Evolutionary conservation across 1,139 yeast genomes (phyloP).

Genomic region (Schwanniomyces etchellsii): DNA sequence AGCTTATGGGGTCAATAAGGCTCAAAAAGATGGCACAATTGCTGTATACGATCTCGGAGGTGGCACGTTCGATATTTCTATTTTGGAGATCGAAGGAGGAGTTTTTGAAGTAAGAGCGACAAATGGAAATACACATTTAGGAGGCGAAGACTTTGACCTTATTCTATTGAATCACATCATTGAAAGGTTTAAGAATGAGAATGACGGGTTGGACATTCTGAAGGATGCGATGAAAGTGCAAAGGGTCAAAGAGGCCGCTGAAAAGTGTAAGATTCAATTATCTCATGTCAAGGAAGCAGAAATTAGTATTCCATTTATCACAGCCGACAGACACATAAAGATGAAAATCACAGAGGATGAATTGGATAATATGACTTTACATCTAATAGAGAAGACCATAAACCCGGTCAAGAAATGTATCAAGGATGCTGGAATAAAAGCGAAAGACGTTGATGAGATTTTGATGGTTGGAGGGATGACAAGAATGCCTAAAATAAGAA

Average conservation of each 20-base stretch:
- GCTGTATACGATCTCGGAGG: constrained; percentile 84
- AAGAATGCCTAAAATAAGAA: constrained; percentile 70
- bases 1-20: constrained; percentile 65
- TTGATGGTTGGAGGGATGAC: constrained; percentile 84
- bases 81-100: constrained; percentile 73
- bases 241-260: constrained; percentile 69
- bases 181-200: constrained; percentile 35
- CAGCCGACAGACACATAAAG: constrained; percentile 45
- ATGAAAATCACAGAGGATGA: constrained; percentile 54
- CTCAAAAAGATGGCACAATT: constrained; percentile 50
- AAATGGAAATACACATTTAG: constrained; percentile 80
- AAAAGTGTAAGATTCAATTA: constrained; percentile 62
- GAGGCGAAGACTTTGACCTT: constrained; percentile 79
- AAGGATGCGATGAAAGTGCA: constrained; percentile 49
- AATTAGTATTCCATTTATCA: constrained; percentile 61
- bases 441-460: constrained; percentile 63
- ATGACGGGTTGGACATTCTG: constrained; percentile 41
- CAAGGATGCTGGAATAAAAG: constrained; percentile 61
- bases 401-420: constrained; percentile 64
- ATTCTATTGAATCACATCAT: constrained; percentile 51
- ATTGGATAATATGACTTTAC: constrained; percentile 57
- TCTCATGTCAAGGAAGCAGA: constrained; percentile 53
- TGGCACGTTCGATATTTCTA: constrained; percentile 78
- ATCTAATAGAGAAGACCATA: constrained; percentile 55
- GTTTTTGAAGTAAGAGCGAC: constrained; percentile 79